phyloP scores from a whole-genome alignment of 257 asterid genomes.

The Forsythia viridissima region DNA sequence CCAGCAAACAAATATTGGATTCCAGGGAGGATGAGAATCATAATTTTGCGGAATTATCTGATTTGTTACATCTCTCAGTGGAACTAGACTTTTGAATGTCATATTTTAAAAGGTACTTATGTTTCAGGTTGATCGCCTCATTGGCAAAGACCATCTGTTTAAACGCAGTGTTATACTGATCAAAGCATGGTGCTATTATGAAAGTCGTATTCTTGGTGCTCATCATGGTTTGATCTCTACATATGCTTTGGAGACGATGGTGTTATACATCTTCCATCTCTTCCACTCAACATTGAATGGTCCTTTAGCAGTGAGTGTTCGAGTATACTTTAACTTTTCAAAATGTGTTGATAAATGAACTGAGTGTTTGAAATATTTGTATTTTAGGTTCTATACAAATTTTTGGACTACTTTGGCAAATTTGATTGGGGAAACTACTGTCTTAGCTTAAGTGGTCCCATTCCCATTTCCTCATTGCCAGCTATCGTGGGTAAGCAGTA shows the following conservation, averaged over 20 bases:
- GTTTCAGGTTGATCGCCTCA: conserved; percentile 77
- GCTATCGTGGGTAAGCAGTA: conserved; percentile 60
- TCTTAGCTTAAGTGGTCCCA: conserved; percentile 71
- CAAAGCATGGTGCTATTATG: conserved; percentile 97
- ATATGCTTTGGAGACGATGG: conserved; percentile 90
- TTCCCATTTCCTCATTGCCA: conserved; percentile 67
- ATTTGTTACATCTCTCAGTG: not conserved
- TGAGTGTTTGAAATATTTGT: conserved; percentile 20
- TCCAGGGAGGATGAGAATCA: not conserved
- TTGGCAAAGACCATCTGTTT: conserved; percentile 78
- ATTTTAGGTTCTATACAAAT: conserved; percentile 74
- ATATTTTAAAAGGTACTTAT: conserved; percentile 19
- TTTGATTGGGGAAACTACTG: conserved; percentile 86
- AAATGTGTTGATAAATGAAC: conserved; percentile 15
- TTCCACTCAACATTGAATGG: conserved; percentile 78
- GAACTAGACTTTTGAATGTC: conserved; percentile 13
- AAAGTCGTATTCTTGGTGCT: conserved; percentile 94
- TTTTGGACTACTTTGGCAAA: conserved; percentile 84
- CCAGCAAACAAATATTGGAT: not conserved
- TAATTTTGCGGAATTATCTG: not conserved
- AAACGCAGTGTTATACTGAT: conserved; percentile 84
- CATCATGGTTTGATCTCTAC: conserved; percentile 92
- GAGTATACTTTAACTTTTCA: conserved; percentile 16
- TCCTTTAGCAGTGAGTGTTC: conserved; percentile 74
- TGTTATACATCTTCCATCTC: conserved; percentile 79